Percentiles rank a stretch among this genome's conserved stretches.
Conservation (phyloP, 805 yeast genomes). For the Hanseniaspora thailandica region DNA sequence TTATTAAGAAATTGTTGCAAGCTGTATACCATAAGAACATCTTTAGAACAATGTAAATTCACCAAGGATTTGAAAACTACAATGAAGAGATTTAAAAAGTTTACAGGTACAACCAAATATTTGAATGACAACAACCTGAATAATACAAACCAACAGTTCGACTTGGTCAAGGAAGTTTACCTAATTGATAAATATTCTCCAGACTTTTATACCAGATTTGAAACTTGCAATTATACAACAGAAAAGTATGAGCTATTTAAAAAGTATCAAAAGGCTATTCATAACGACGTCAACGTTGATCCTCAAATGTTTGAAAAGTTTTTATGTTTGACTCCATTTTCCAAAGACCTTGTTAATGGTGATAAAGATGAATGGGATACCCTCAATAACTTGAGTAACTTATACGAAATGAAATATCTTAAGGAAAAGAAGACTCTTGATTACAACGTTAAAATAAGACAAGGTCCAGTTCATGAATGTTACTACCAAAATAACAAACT, state of each 20-base stretch:
- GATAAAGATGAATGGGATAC: slow-evolving; percentile 23
- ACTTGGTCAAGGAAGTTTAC: slow-evolving; percentile 29
- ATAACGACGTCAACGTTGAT: slow-evolving; percentile 46
- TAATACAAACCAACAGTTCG: slow-evolving; percentile 17
- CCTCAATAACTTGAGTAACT: slow-evolving; percentile 31
- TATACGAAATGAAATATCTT: slow-evolving; percentile 2
- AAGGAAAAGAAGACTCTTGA: background rate
- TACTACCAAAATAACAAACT: slow-evolving; percentile 53
- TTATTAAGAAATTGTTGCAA: slow-evolving; percentile 64
- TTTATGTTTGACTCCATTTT: slow-evolving; percentile 58
- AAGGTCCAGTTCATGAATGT: slow-evolving; percentile 69
- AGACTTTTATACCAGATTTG: slow-evolving; percentile 37
- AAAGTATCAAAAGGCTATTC: slow-evolving; percentile 61
- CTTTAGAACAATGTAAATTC: slow-evolving; percentile 34
- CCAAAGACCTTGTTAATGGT: slow-evolving; percentile 21
- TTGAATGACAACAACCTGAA: background rate
- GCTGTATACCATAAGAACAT: slow-evolving; percentile 63
- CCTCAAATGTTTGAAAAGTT: slow-evolving; percentile 47
- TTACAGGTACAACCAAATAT: slow-evolving; percentile 6
- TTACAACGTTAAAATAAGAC: slow-evolving; percentile 21
- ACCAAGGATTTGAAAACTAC: slow-evolving; percentile 57
- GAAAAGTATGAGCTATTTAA: slow-evolving; percentile 55
- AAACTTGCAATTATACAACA: slow-evolving; percentile 37
- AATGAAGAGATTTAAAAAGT: slow-evolving; percentile 44
- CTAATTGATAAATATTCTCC: slow-evolving; percentile 29